Evolutionary conservation across 1,284 basidiomycete genomes (phyloP), one percentile per base, ranked within the genome.

Genomic region (Rhodotorula glutinis): DNA sequence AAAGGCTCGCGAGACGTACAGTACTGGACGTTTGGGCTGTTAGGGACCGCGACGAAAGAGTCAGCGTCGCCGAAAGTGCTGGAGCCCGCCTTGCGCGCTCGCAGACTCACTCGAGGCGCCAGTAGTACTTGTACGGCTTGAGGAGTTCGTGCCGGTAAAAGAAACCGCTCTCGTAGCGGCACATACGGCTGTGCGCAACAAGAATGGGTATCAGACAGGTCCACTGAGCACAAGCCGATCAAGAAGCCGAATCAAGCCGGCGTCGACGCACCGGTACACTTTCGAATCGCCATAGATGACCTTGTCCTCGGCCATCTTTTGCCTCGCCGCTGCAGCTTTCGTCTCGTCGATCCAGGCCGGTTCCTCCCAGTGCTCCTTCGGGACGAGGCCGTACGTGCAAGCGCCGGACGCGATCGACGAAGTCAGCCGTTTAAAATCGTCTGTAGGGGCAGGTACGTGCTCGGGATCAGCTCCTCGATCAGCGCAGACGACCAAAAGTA

Each of bases 271-370:
- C 53, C 49, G 49, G 76, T 91, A 91, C 8, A 81, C 80, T n/a
- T 83, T 80, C 77, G 77, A 81, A 82, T 89, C 90, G 75, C 91
- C 92, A 72, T 95, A 96, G 62, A 94, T 92, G 72, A 96, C 89
- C 41, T 87, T 84, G 57, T 90, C 82, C 73, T 84, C 82, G 30
- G 84, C 81, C 89, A 95, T 85, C 70, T 82, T 81, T 57, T 83
- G 80, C 62, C 91, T 82, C 29, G 84, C 83, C 54, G 81, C 81
- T 23, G 78, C 80, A 3, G 90, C 90, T 61, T 82, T 83, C 11
- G 84, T 81, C 76, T 91, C 88, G 65, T 79, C 77, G 55, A 80
- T 79, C 79, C 88, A 91, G 30, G 86, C 83, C 0, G 91, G 91
- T 77, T 92, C 91, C 67, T 83, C 81, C 94, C 94, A 97, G 70